Evolutionary conservation across 371 early-diverging fungal genomes (phyloP).

Genomic region (Funneliformis caledonium): DNA sequence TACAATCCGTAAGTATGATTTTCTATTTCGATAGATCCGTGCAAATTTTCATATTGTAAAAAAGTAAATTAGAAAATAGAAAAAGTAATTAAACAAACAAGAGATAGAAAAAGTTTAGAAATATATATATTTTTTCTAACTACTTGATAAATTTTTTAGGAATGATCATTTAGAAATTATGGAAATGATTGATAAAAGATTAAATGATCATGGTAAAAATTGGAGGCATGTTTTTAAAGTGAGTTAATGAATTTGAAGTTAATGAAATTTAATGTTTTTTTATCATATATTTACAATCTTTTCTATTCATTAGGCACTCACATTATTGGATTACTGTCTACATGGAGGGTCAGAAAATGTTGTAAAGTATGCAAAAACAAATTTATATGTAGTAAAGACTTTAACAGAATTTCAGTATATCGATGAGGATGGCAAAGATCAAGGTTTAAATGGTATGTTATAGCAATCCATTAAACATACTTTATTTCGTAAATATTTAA

Average conservation of each 20-base stretch:
- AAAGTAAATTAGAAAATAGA: neutral
- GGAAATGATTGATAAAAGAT: constrained; percentile 95
- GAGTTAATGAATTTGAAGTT: constrained; percentile 36
- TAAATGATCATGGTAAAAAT: constrained; percentile 96
- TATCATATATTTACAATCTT: neutral
- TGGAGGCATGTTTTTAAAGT: constrained; percentile 99
- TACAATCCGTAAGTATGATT: constrained; percentile 75
- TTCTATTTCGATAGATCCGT: neutral
- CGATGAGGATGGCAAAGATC: constrained; percentile 91
- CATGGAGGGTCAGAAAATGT: constrained; percentile 88
- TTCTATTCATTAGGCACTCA: constrained; percentile 51
- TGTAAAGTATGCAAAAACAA: constrained; percentile 86
- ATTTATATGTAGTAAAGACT: constrained; percentile 92
- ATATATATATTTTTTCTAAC: too few species aligned
- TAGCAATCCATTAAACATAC: neutral
- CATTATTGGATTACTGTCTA: constrained; percentile 74
- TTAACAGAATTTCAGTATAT: constrained; percentile 94
- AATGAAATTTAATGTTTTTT: too few species aligned
- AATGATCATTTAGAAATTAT: constrained; percentile 93
- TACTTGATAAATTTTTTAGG: too few species aligned
- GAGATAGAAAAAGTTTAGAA: neutral
- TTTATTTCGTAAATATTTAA: neutral
- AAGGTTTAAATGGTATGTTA: constrained; percentile 77
- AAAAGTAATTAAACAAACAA: neutral
- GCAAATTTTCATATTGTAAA: neutral